Percentiles rank a stretch among this genome's conserved stretches.
Evolutionary conservation across 1,284 basidiomycete genomes (phyloP).

Genomic region (Malassezia globosa): DNA sequence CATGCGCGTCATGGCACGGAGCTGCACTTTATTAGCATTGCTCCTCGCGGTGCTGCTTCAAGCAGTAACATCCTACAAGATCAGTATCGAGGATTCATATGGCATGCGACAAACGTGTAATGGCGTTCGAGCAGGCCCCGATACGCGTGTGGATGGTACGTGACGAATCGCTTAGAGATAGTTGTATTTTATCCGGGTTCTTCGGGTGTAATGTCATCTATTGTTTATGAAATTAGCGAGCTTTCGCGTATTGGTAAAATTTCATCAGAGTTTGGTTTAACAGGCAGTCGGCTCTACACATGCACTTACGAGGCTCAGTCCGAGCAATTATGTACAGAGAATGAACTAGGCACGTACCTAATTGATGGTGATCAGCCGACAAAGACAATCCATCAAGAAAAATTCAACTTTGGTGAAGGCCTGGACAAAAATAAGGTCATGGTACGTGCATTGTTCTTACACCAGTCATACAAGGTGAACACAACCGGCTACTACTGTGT

Average conservation of each 20-base stretch:
- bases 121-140: conserved; percentile 75
- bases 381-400: conserved; percentile 17
- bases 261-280: neutral
- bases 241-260: conserved; percentile 15
- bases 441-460: neutral
- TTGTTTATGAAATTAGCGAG: conserved; percentile 85
- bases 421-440: conserved; percentile 13
- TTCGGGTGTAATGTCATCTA: conserved; percentile 78
- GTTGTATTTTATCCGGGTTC: conserved; percentile 69
- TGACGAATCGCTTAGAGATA: conserved; percentile 41
- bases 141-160: conserved; percentile 73
- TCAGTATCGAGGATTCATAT: conserved; percentile 53
- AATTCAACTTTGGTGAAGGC: conserved; percentile 26
- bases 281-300: conserved; percentile 57
- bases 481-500: conserved; percentile 92
- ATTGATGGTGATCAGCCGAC: conserved; percentile 22
- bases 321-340: conserved; percentile 23
- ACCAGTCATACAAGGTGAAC: conserved; percentile 64
- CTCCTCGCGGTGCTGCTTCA: too few relatives aligned
- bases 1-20: too few relatives aligned
- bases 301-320: conserved; percentile 22
- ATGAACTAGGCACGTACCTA: conserved; percentile 36
- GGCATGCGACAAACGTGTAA: conserved; percentile 69
- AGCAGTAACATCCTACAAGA: too few relatives aligned
- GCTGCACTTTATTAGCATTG: too few relatives aligned